Base-by-base conservation (phyloP, 2,329 filamentous ascomycete species). In the Colletotrichum sp. region DNA sequence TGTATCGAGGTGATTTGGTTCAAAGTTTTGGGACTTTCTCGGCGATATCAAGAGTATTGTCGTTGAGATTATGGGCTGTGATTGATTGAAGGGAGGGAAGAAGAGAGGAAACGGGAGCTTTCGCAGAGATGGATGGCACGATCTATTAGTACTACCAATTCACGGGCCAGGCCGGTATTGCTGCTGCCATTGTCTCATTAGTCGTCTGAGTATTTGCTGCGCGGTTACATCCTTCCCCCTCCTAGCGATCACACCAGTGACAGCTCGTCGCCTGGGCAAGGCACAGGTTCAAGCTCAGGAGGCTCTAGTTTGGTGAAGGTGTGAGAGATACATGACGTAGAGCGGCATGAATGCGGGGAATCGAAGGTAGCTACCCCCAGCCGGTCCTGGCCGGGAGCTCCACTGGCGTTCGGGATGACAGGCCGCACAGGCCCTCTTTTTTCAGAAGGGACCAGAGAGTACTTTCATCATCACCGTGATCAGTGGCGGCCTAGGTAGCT, bases 311-410 rank as follows among this genome's bases (percentile, higher is more conserved):
- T 38, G 56, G 56, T 73, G 65, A 68, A 60, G 56, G 58, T 38
- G 65, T 76, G 73, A 76, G 68, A 76, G 73, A 80, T 80, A 79
- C 77, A 81, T 81, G 80, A 81, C 80, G 80, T 81, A 81, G 76
- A 26, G 76, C 55, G 62, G 74, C 66, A 75, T 70, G 28, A 76
- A 76, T 78, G 76, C 72, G 78, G 77, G 80, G 80, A 77, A 78
- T 78, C 34, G 66, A 66, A 77, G 52, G 73, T 76, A 77, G 62
- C 76, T 77, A 24, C 58, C 34, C 65, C 72, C 56, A 68, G 66
- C 73, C 64, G 64, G 61, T 75, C 43, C 48, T 65, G 64, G 65
- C 65, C 70, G 36, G 30, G 15, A 58, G 43, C 65, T 69, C 70
- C 73, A 73, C 62, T 34, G 38, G 13, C 21, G 43, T 58, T 52